Evolutionary conservation across 2,329 filamentous ascomycete species (phyloP), one percentile per base, ranked within the genome.

Genomic region (Tolypocladium tropicale): DNA sequence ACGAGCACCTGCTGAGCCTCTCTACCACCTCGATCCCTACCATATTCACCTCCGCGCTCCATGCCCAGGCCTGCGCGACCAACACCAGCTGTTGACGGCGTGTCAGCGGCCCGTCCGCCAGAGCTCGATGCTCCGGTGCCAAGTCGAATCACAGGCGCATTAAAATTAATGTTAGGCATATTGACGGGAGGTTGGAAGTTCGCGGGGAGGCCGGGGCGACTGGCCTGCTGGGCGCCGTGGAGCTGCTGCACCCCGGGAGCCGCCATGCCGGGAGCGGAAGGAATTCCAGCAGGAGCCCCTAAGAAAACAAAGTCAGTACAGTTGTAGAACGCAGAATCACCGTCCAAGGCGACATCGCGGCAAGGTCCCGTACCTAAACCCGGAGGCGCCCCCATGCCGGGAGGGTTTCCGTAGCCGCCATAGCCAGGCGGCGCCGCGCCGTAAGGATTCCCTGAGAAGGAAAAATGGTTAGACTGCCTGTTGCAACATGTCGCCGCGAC

Each of bases 111-210:
- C 53, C 78, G 73, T 21, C 78, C 74, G 25, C 70, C 30, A 64
- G 70, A 66, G 12, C 72, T 68, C 30, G 85, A 77, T 66, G 90
- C 90, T n/a, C 81, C 82, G 14, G 91, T 93, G 46, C 93, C 94
- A 50, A 99, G 81, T 55, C 94, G 89, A 67, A 99, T 97, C 58
- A 97, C 91, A 56, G 93, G 92, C 37, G 94, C 94, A 67, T 89
- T 95, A 77, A 97, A 96, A 76, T 99, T 96, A 78, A 99, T 96
- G 70, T 95, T 95, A 53, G 93, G 91, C 81, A 96, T 89, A 68
- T 94, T 96, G 53, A 89, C 78, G 11, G 93, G 92, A 52, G 90
- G 84, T 76, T 95, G 89, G 74, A 96, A 96, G 72, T 85, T 90
- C 57, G 85, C 77, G 59, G 90, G 90, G 61, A 95, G 85, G 66